phyloP scores from a whole-genome alignment of 768 basidiomycete genomes.

The Tricholoma furcatifolium region DNA sequence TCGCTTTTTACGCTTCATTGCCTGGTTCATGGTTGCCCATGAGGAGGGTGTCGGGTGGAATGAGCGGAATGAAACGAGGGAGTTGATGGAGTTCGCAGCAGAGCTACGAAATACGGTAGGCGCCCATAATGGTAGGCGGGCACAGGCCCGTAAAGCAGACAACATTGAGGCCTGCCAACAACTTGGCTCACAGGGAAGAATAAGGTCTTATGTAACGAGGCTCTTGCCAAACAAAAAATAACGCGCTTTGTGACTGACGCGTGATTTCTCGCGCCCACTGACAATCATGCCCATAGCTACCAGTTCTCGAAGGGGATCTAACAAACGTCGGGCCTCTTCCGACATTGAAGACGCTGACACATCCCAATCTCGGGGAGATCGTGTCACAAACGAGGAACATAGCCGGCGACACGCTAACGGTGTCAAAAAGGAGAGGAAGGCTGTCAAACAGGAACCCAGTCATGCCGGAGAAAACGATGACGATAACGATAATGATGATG shows the following conservation, averaged over 20 bases:
- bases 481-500: slow-evolving; percentile 31
- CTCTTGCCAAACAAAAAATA: slow-evolving; percentile 22
- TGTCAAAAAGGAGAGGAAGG: slow-evolving; percentile 35
- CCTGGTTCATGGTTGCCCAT: slow-evolving; percentile 80
- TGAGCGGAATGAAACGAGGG: slow-evolving; percentile 36
- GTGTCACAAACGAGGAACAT: slow-evolving; percentile 46
- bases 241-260: slow-evolving; percentile 33
- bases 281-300: slow-evolving; percentile 36
- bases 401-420: slow-evolving; percentile 22
- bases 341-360: slow-evolving; percentile 59
- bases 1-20: slow-evolving; percentile 74
- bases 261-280: slow-evolving; percentile 10
- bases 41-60: slow-evolving; percentile 66
- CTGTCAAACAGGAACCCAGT: slow-evolving; percentile 21
- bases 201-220: slow-evolving; percentile 5
- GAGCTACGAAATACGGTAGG: slow-evolving; percentile 21
- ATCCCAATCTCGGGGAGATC: slow-evolving; percentile 29
- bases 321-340: slow-evolving; percentile 47
- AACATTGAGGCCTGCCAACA: slow-evolving; percentile 30
- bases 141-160: slow-evolving; percentile 32
- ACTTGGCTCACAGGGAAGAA: background rate
- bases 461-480: slow-evolving; percentile 19
- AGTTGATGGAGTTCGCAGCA: background rate
- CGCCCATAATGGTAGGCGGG: slow-evolving; percentile 28
- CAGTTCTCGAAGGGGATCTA: slow-evolving; percentile 37